Percentiles rank a stretch among this genome's conserved stretches.
Evolutionary conservation across 176 grass and related monocot genomes (phyloP).

Genomic region (Aegilops tauschii): DNA sequence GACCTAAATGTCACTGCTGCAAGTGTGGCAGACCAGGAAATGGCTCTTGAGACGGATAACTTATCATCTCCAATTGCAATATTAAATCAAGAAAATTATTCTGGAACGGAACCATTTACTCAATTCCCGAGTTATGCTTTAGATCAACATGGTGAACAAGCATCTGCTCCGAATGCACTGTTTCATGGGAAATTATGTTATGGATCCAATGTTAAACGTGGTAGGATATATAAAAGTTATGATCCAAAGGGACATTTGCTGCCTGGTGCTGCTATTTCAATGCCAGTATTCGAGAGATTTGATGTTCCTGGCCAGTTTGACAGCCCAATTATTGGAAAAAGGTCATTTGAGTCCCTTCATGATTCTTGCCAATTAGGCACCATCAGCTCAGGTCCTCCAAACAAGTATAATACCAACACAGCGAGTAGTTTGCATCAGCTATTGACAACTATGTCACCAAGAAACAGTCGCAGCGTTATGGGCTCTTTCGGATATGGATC

Average conservation of each 20-base stretch:
- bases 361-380: conserved; percentile 32
- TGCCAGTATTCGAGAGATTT: conserved; percentile 50
- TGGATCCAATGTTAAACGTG: conserved; percentile 27
- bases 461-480: conserved; percentile 14
- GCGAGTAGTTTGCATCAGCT: conserved; percentile 36
- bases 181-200: conserved; percentile 23
- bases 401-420: conserved; percentile 41
- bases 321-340: conserved; percentile 30
- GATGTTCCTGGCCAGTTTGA: conserved; percentile 27
- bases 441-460: conserved; percentile 9
- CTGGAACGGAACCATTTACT: background rate
- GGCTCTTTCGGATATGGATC: conserved; percentile 49
- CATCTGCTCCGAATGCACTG: conserved; percentile 18
- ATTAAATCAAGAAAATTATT: conserved; percentile 36
- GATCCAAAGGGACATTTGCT: conserved; percentile 15
- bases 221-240: conserved; percentile 24
- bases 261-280: conserved; percentile 27
- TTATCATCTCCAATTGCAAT: conserved; percentile 18
- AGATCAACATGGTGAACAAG: conserved; percentile 29
- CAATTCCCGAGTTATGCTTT: background rate
- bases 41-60: conserved; percentile 21
- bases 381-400: conserved; percentile 14
- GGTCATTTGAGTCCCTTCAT: background rate
- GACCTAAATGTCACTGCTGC: background rate
- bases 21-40: background rate